Base-by-base conservation (phyloP, 2,329 filamentous ascomycete species). In the Nectriaceae sp. region DNA sequence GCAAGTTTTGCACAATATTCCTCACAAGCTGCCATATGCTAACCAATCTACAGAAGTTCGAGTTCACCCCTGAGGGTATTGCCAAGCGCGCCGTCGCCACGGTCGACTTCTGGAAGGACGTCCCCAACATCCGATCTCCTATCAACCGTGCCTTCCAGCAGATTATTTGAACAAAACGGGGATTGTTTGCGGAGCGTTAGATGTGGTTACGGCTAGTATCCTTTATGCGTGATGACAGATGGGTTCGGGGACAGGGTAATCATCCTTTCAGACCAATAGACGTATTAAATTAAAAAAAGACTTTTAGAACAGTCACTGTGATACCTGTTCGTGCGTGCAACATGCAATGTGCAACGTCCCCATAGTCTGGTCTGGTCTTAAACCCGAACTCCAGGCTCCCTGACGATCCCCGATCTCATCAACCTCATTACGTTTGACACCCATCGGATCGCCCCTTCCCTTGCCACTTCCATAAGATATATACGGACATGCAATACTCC, bases 131-230 rank as follows among this genome's bases (percentile, higher is more conserved):
- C 67, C 90, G 94, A 74, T 97, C 92, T 46, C 93, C 94, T 59
- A 74, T 99, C 76, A 96, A 97, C 85, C 89, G 91, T 71, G 94
- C 94, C 66, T 99, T 99, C 85, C 83, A 94, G 79, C 92, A 99
- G 79, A 82, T 97, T 65, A 89, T 96, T 75, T 97, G 94, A 80
- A 58, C 40, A 29, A 37, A 53, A 45, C 51, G 49, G 49, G 44
- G 50, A 15, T 35, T 35, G 40, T 21, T 13, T 20, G n/a, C n/a
- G 21, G 18, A 29, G 40, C 18, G 24, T 16, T 42, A 19, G 37
- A 31, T 29, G n/a, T 21, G 21, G 39, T 20, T 53, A 54, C 43
- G 53, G 49, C 33, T 38, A 50, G n/a, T 43, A 55, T 59, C 55
- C 42, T 55, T 60, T 50, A 63, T 55, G 60, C 52, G 39, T 55